Evolutionary conservation across 2,329 filamentous ascomycete species (phyloP).

Genomic region (Didymellaceae sp.): DNA sequence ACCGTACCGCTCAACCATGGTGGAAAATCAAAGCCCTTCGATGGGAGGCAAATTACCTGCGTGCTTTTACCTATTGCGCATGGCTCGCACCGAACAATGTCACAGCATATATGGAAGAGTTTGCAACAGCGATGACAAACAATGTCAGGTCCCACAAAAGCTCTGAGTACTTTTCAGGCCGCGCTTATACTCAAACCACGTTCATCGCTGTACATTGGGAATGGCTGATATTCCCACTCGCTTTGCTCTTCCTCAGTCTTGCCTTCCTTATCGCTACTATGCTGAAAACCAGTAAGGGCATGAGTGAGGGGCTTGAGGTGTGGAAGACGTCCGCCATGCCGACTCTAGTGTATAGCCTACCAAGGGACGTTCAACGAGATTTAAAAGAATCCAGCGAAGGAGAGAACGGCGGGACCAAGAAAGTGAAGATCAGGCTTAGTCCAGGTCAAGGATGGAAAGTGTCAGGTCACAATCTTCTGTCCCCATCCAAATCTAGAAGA

Average conservation of each 20-base stretch:
- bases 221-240: constrained; percentile 40
- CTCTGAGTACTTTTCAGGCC: no score
- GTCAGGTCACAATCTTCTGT: constrained; percentile 8
- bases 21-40: constrained; percentile 11
- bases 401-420: background rate
- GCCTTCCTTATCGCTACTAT: constrained; percentile 36
- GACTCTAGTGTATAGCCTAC: constrained; percentile 29
- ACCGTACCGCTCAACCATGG: background rate
- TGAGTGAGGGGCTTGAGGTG: constrained; percentile 9
- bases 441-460: constrained; percentile 24
- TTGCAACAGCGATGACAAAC: constrained; percentile 32
- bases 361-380: constrained; percentile 9
- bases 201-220: constrained; percentile 32
- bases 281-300: constrained; percentile 24
- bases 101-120: constrained; percentile 23
- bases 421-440: constrained; percentile 18
- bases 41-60: constrained; percentile 4
- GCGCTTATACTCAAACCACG: constrained; percentile 19
- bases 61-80: constrained; percentile 5
- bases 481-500: background rate
- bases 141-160: constrained; percentile 19
- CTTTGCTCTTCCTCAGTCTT: constrained; percentile 28
- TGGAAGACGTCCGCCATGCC: constrained; percentile 44
- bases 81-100: constrained; percentile 33
- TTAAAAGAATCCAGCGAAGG: background rate